Base-by-base conservation (phyloP, 2,329 filamentous ascomycete genomes). In the Sporothrix euskadiensis region DNA sequence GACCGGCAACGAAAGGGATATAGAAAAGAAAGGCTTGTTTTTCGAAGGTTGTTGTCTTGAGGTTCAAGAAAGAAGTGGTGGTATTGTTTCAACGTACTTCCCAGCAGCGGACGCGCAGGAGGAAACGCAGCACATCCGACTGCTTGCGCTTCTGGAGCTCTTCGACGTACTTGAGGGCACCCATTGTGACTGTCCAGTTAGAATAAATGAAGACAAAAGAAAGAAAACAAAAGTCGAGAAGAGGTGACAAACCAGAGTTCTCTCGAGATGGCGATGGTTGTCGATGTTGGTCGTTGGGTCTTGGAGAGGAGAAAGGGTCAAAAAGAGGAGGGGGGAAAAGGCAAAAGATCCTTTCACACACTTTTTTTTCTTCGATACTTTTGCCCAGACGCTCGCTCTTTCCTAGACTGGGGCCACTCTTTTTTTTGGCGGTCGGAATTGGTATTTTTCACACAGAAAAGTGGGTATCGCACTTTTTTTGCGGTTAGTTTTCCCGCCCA, bases 71-170 rank as follows among this genome's bases (percentile, higher is more conserved):
- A 22, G 52, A 7, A 69, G 57, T n/a, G 59, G 16, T 52, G 52
- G 22, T 32, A 10, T 56, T 75, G 80, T 82, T 88, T 61, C 35
- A 89, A 89, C 90, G 88, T 89, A 95, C 95, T 93, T 99, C 96
- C 96, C 96, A 99, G 94, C 96, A 99, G 88, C 96, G 94, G 84
- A 97, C 94, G 86, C 94, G 95, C 87, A 98, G 94, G 88, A 99
- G 92, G 91, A 99, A 99, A 89, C 94, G 94, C 89, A 98, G 93
- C 84, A 99, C 92, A 91, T 99, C 96, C 86, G 94, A 97, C 92
- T 99, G 96, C 94, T 99, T 99, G 94, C 97, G 98, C 94, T 99
- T 98, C 87, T 98, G 94, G 89, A 99, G 92, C 91, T 99, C 96
- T 91, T 99, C 97, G 88, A 99, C 94, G 90, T 97, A 99, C 89